Evolutionary conservation across 2,329 filamentous ascomycete species (phyloP), one percentile per base, ranked within the genome.

Genomic region (Chaetomium olivaceum): DNA sequence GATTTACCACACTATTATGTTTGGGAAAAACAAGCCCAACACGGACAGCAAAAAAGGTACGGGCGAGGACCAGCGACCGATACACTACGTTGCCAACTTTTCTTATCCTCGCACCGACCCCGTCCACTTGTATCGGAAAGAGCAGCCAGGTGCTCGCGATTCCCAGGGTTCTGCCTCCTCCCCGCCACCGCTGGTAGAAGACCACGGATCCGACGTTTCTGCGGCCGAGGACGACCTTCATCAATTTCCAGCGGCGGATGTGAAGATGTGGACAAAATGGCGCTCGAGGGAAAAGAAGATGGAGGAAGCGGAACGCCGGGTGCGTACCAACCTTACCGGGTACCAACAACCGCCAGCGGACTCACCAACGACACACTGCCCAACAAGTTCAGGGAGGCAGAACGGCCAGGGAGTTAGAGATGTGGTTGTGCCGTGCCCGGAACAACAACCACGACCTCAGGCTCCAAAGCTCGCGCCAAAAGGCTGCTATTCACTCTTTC

Each of bases 251-350:
- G 31, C n/a, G 23, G 78, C 81, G 36, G 77, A 77, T 5, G 73
- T 78, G 29, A 79, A 82, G 69, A 72, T 84, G 2, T 86, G 83
- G 83, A 81, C 85, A 70, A 81, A 76, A 61, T 84, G 82, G 82
- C 65, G 67, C n/a, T 33, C 29, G 16, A 51, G n/a, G 46, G 29
- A 57, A 21, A 51, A 64, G 33, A 46, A 54, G 43, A n/a, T n/a
- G 27, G 61, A 25, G 16, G 56, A 50, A 31, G 50, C 39, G 52
- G 62, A 58, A 39, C 63, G 67, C 21, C 58, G 62, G 33, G 64
- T 65, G 27, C 62, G 62, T 23, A 52, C 64, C 43, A 61, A 62
- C 48, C 48, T 66, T 7, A 25, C 60, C 25, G 55, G 31, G 16
- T 7, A 43, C n/a, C 39, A 43, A 43, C 39, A 48, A 19, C 23